Evolutionary conservation across 1,284 basidiomycete genomes (phyloP), one percentile per base, ranked within the genome.

Genomic region (Apiotrichum montevideense): DNA sequence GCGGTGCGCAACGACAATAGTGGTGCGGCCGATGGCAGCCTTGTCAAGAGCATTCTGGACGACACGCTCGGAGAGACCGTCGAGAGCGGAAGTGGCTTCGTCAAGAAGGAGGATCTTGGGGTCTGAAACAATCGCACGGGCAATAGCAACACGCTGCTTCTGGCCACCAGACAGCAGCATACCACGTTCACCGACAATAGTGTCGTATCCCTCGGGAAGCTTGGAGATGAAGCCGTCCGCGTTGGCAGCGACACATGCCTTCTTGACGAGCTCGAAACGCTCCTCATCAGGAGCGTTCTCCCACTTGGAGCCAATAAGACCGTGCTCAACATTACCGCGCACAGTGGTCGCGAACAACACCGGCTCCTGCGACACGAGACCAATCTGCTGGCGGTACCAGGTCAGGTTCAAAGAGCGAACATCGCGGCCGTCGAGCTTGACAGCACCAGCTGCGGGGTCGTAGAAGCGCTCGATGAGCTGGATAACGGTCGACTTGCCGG

Each of bases 1-100:
- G 11, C 80, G 74, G 67, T 79, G 77, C 40, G 78, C 79, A 61
- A 81, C 78, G 48, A 76, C 76, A 55, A 81, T 77, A 21, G 77
- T 79, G 0, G 80, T 81, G 42, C 77, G 72, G 32, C 80, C 81
- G 35, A 84, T 82, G 9, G 90, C 81, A 54, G 93, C 93, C 76
- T 91, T 92, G 74, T 98, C 94, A 51, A 98, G 79, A 11, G 95
- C 95, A 69, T 95, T 87, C 76, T 97, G 93, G 0, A 98, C 95
- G 56, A 98, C 81, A 51, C 88, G 88, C 74, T 98, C 95, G 32
- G 80, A 87, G 71, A 90, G 85, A 1, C 90, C 92, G 75, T 97
- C 93, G 8, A 97, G 81, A 32, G 93, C 93, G 56, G 84, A 85
- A 3, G 92, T 96, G 2, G 93, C 93, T 71, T 76, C 75, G 51